Conservation (phyloP, 495 filamentous ascomycete species). For the Aspergillus mulundensis region DNA sequence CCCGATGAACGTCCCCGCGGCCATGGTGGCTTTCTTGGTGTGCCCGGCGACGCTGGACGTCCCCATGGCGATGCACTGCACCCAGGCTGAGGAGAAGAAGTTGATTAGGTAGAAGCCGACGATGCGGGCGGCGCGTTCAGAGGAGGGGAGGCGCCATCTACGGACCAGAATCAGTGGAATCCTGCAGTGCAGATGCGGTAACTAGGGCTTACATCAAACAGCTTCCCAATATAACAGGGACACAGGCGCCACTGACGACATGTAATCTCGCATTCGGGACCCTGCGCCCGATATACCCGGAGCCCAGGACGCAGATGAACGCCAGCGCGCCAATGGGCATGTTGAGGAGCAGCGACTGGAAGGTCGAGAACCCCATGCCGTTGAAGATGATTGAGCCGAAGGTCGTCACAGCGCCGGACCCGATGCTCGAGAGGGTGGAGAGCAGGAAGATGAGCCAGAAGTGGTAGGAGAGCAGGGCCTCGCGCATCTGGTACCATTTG, state of each 20-base stretch:
- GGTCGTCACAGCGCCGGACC: not conserved
- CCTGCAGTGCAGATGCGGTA: too few species aligned
- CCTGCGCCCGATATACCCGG: constrained; percentile 9
- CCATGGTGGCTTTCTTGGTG: constrained; percentile 9
- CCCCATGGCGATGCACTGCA: constrained; percentile 10
- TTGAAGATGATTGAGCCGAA: constrained; percentile 12
- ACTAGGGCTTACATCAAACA: constrained; percentile 1
- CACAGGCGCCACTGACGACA: constrained; percentile 2
- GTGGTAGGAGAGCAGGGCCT: not conserved
- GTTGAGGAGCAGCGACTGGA: constrained; percentile 7
- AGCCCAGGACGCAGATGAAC: constrained; percentile 6
- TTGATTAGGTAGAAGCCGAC: constrained; percentile 11
- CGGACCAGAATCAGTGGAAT: too few species aligned
- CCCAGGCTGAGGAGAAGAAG: constrained; percentile 13
- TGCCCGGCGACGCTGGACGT: constrained; percentile 6
- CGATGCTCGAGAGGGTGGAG: constrained; percentile 3
- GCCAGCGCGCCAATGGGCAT: constrained; percentile 11
- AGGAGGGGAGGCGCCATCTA: constrained; percentile 10
- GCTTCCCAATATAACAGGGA: constrained; percentile 11
- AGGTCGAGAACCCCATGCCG: constrained; percentile 8
- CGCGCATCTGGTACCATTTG: constrained; percentile 6
- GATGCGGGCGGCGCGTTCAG: constrained; percentile 5
- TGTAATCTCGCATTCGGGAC: constrained; percentile 7
- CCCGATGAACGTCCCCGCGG: constrained; percentile 6
- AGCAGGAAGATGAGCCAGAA: constrained; percentile 14